Evolutionary conservation across 2,329 filamentous ascomycete genomes (phyloP).

Genomic region (Sporothrix humicola): DNA sequence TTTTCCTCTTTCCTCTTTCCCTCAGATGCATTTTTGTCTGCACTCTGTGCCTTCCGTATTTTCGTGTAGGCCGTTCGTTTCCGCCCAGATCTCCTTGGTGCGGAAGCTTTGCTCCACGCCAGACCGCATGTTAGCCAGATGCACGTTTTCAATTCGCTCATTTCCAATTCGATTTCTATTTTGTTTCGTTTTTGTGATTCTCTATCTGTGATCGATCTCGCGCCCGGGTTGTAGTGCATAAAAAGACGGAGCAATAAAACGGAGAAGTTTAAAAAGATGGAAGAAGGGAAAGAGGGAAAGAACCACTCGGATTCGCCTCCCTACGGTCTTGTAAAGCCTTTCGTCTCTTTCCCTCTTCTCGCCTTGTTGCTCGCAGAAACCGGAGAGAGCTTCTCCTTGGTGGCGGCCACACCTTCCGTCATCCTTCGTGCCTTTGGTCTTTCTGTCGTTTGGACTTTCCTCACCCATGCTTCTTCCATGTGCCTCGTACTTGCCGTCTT

Average conservation of each 20-base stretch:
- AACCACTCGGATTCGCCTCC: not conserved
- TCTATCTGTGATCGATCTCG: slow-evolving; percentile 20
- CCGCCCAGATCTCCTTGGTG: not conserved
- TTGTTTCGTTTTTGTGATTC: not conserved
- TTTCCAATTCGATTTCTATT: not conserved
- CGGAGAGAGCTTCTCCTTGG: slow-evolving; percentile 23
- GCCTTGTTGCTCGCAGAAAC: slow-evolving; percentile 30
- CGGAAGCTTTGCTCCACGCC: slow-evolving; percentile 14
- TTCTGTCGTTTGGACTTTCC: not conserved
- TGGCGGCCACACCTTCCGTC: slow-evolving; percentile 20
- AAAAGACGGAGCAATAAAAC: slow-evolving; percentile 13
- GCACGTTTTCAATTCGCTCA: not conserved
- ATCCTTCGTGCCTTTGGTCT: not conserved
- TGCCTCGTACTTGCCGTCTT: slow-evolving; percentile 16
- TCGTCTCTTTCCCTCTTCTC: not conserved
- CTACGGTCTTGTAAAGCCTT: not conserved
- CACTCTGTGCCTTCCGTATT: not conserved
- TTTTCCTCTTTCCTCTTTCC: not conserved
- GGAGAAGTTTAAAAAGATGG: slow-evolving; percentile 1
- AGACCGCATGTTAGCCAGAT: not conserved
- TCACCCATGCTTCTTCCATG: not conserved
- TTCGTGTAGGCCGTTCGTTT: not conserved
- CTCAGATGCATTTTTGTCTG: not conserved
- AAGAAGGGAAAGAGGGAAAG: not conserved
- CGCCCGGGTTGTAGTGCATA: slow-evolving; percentile 12